Percentiles rank a stretch among this genome's conserved stretches.
Conservation (phyloP, 176 grass and related monocot species). For the Dendrocalamus sinicus region DNA sequence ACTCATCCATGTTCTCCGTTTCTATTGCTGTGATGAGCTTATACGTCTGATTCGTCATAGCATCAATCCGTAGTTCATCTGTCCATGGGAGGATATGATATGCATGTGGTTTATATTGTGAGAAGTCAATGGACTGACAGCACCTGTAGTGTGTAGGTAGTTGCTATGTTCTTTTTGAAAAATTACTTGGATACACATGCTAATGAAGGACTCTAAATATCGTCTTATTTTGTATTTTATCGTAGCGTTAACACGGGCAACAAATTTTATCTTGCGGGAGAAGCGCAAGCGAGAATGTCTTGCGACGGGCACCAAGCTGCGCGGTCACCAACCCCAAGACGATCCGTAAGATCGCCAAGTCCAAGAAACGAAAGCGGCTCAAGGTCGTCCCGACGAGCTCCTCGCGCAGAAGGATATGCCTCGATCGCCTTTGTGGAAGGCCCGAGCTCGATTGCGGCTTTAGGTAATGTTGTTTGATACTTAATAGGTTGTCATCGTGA, state of each 20-base stretch:
- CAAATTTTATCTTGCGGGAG: too few species aligned
- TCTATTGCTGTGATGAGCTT: neutral
- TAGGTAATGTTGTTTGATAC: neutral
- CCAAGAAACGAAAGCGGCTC: too few species aligned
- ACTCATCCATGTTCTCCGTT: neutral
- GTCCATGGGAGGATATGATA: neutral
- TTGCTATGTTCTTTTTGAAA: neutral
- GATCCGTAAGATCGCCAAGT: too few species aligned
- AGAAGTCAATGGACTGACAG: neutral
- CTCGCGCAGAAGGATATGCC: too few species aligned
- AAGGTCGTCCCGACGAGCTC: too few species aligned
- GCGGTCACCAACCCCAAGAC: too few species aligned
- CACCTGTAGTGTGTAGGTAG: neutral
- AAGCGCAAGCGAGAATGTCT: too few species aligned
- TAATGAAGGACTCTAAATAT: neutral
- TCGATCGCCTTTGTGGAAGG: slow-evolving; percentile 8
- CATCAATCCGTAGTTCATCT: neutral
- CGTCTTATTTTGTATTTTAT: slow-evolving; percentile 30
- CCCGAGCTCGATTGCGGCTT: neutral
- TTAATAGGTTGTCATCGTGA: neutral
- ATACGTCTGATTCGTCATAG: neutral
- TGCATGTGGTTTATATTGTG: neutral
- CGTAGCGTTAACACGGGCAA: too few species aligned
- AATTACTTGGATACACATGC: slow-evolving; percentile 4
- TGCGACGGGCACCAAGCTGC: too few species aligned